A percentile compares a stretch with the other conserved stretches of the same genome.
Conservation (phyloP, 306 rosid species). For the Gillenia trifoliata region DNA sequence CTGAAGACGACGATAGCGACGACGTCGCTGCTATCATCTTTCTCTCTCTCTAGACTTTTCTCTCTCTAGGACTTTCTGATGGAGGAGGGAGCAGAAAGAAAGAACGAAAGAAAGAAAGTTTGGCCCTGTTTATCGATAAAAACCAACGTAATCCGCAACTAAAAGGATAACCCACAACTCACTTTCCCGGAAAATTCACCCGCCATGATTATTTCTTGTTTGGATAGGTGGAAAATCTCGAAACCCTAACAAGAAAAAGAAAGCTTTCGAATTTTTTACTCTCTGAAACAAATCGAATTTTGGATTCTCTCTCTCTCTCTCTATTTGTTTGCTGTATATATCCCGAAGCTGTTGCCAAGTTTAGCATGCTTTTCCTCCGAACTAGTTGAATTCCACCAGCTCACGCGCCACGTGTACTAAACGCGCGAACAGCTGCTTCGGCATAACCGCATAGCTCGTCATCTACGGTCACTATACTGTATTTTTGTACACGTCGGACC, state of each 20-base stretch:
- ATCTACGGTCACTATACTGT: not conserved
- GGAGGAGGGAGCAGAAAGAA: slow-evolving; percentile 7
- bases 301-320: not conserved
- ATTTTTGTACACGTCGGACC: not conserved
- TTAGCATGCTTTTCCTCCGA: not conserved
- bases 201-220: slow-evolving; percentile 5
- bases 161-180: slow-evolving; percentile 8
- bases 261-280: not conserved
- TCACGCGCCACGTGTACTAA: slow-evolving; percentile 4
- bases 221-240: slow-evolving; percentile 28
- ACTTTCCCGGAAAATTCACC: slow-evolving; percentile 31
- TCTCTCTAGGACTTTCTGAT: slow-evolving; percentile 19
- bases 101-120: not conserved
- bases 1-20: slow-evolving; percentile 68
- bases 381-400: not conserved
- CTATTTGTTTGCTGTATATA: not conserved
- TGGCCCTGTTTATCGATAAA: slow-evolving; percentile 5
- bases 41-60: slow-evolving; percentile 15
- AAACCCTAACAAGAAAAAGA: slow-evolving; percentile 35
- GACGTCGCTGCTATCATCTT: slow-evolving; percentile 33
- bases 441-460: not conserved
- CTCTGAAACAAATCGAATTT: not conserved
- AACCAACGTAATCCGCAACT: not conserved
- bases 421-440: slow-evolving; percentile 1
- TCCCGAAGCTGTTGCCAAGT: not conserved